A percentile compares a stretch with the other conserved stretches of the same genome.
phyloP scores from a whole-genome alignment of 2,329 filamentous ascomycete species.

The Hypoxylon sp. region DNA sequence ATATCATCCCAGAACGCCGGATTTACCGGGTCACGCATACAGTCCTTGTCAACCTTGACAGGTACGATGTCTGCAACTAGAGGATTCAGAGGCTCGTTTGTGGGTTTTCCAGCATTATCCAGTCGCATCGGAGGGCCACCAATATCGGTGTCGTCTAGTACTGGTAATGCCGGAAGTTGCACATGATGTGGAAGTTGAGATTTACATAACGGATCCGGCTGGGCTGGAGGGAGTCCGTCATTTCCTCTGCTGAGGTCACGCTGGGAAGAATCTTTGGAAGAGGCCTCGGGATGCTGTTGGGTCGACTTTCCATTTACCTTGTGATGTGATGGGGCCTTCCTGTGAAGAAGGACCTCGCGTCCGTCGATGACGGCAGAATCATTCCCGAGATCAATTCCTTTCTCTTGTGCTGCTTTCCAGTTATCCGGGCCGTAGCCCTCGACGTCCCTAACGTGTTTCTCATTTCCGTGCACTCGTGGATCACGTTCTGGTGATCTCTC shows the following conservation, averaged over 20 bases:
- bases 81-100: constrained; percentile 63
- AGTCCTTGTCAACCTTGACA: constrained; percentile 86
- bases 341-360: constrained; percentile 78
- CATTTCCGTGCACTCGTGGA: constrained; percentile 71
- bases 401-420: constrained; percentile 75
- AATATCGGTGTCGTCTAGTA: constrained; percentile 84
- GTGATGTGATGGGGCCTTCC: constrained; percentile 21
- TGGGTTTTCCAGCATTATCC: constrained; percentile 67
- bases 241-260: constrained; percentile 57
- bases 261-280: constrained; percentile 55
- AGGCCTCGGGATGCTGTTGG: constrained; percentile 24
- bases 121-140: constrained; percentile 77
- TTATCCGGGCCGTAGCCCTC: constrained; percentile 83
- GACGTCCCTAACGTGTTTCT: constrained; percentile 79
- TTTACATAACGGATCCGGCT: constrained; percentile 72
- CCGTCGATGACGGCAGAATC: constrained; percentile 79
- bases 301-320: constrained; percentile 25
- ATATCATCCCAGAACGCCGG: constrained; percentile 87
- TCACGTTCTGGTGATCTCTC: constrained; percentile 57
- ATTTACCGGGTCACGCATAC: constrained; percentile 92
- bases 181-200: constrained; percentile 77
- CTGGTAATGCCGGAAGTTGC: constrained; percentile 78
- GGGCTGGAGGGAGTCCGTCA: constrained; percentile 71
- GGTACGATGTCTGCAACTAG: constrained; percentile 77
- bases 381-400: constrained; percentile 73